Evolutionary conservation across 495 filamentous ascomycete species (phyloP).

Genomic region (Sporormia fimetaria): DNA sequence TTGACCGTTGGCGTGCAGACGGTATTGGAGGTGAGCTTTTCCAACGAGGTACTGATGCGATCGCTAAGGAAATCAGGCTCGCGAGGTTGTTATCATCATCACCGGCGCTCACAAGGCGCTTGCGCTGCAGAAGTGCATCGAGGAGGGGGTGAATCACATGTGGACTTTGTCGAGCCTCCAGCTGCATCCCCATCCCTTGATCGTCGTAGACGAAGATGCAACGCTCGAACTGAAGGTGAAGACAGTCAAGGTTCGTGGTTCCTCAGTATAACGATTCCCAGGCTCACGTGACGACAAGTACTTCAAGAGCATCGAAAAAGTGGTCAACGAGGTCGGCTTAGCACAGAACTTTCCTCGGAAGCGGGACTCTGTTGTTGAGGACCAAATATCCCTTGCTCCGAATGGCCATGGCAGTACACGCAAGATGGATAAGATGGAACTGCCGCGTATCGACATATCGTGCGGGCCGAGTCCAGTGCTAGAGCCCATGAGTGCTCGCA

Average conservation of each 20-base stretch:
- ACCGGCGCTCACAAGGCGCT: slow-evolving; percentile 70
- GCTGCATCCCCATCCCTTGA: slow-evolving; percentile 65
- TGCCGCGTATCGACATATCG: slow-evolving; percentile 15
- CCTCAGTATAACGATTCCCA: background rate
- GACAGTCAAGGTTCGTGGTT: slow-evolving; percentile 55
- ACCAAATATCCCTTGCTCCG: slow-evolving; percentile 7
- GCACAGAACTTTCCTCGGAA: slow-evolving; percentile 47
- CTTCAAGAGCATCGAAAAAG: slow-evolving; percentile 56
- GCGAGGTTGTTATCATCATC: slow-evolving; percentile 73
- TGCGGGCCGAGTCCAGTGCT: slow-evolving; percentile 15
- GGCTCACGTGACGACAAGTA: slow-evolving; percentile 37
- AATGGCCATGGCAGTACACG: slow-evolving; percentile 1
- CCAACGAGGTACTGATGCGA: background rate
- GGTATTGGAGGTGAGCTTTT: slow-evolving; percentile 49
- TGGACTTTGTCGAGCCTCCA: slow-evolving; percentile 76
- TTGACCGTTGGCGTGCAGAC: slow-evolving; percentile 83
- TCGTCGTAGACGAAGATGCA: slow-evolving; percentile 77
- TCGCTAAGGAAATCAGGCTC: slow-evolving; percentile 34
- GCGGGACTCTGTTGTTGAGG: slow-evolving; percentile 30
- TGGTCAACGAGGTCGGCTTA: slow-evolving; percentile 45
- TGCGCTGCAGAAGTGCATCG: slow-evolving; percentile 70
- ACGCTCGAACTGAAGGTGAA: slow-evolving; percentile 76
- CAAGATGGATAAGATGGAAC: slow-evolving; percentile 4
- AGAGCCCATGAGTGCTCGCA: slow-evolving; percentile 17
- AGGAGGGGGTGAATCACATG: slow-evolving; percentile 79